Conservation (phyloP, 306 rosid genomes). For the Carpinus viminea region DNA sequence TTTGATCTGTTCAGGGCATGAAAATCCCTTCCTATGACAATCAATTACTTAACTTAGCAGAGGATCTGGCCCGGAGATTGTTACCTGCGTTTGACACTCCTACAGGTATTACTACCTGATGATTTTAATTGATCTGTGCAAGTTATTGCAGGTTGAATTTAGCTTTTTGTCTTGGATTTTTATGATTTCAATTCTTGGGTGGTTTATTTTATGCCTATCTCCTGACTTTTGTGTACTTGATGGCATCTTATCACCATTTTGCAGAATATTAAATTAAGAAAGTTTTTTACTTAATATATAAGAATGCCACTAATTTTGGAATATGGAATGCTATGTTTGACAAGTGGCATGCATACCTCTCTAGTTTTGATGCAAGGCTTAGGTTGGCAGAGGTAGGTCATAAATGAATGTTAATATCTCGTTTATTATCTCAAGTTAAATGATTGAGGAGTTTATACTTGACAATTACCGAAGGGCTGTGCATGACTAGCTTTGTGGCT, state of each 20-base stretch:
- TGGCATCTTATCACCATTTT: constrained; percentile 20
- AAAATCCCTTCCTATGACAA: constrained; percentile 76
- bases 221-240: constrained; percentile 8
- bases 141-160: constrained; percentile 10
- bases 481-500: constrained; percentile 8
- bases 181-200: constrained; percentile 3
- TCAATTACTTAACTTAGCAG: constrained; percentile 79
- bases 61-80: constrained; percentile 87
- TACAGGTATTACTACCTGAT: constrained; percentile 58
- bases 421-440: neutral
- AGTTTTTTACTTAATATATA: neutral
- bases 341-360: neutral
- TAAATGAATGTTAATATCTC: neutral
- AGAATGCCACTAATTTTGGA: neutral
- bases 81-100: constrained; percentile 98
- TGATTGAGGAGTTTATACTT: neutral
- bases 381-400: neutral
- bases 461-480: neutral
- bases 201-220: constrained; percentile 2
- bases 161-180: neutral
- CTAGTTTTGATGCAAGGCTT: neutral
- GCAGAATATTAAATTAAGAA: constrained; percentile 4
- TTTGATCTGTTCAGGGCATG: constrained; percentile 63
- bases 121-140: constrained; percentile 1
- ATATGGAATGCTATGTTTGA: neutral